Percentiles rank a stretch among this genome's conserved stretches.
phyloP scores from a whole-genome alignment of 2,329 filamentous ascomycete genomes.

The Tricladium varicosporioides region DNA sequence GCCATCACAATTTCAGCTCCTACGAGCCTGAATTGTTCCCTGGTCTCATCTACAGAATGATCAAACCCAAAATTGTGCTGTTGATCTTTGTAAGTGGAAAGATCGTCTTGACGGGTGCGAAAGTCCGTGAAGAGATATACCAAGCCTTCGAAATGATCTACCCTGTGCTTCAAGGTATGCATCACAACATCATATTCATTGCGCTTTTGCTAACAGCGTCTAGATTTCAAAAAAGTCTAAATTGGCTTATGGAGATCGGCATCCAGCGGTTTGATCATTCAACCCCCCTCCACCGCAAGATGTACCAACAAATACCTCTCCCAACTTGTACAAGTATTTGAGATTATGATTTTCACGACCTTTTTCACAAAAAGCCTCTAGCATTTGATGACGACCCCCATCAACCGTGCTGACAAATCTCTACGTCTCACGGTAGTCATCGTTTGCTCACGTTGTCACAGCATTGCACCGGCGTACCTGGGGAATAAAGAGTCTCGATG shows the following conservation, averaged over 20 bases:
- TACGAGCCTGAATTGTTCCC: slow-evolving; percentile 99
- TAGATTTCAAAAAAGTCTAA: slow-evolving; percentile 39
- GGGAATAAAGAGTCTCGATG: slow-evolving; percentile 12
- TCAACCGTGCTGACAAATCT: slow-evolving; percentile 19
- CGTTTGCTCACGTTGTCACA: slow-evolving; percentile 22
- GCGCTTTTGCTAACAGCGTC: slow-evolving; percentile 17
- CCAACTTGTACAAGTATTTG: slow-evolving; percentile 33
- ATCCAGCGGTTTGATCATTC: slow-evolving; percentile 33
- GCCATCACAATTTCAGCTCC: slow-evolving; percentile 98
- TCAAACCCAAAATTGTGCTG: slow-evolving; percentile 98
- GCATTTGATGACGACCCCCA: slow-evolving; percentile 18
- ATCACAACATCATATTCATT: background rate
- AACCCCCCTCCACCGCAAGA: slow-evolving; percentile 19
- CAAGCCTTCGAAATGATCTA: slow-evolving; percentile 97
- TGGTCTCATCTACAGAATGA: slow-evolving; percentile 99
- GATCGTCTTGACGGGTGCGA: slow-evolving; percentile 96
- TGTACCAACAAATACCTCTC: slow-evolving; percentile 29
- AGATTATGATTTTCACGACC: slow-evolving; percentile 33
- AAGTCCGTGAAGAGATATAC: slow-evolving; percentile 97
- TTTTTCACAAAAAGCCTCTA: slow-evolving; percentile 27
- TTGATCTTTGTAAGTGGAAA: slow-evolving; percentile 98
- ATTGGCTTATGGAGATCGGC: slow-evolving; percentile 25
- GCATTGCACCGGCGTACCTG: slow-evolving; percentile 35
- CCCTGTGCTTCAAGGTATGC: slow-evolving; percentile 81
- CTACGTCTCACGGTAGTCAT: slow-evolving; percentile 26